Percentiles rank a stretch among this genome's conserved stretches.
These are phyloP conservation scores for Dryadomyces quercus-mongolicae DNA, from an alignment of 2,329 filamentous ascomycete species.

Conservation along the genomic window DNA sequence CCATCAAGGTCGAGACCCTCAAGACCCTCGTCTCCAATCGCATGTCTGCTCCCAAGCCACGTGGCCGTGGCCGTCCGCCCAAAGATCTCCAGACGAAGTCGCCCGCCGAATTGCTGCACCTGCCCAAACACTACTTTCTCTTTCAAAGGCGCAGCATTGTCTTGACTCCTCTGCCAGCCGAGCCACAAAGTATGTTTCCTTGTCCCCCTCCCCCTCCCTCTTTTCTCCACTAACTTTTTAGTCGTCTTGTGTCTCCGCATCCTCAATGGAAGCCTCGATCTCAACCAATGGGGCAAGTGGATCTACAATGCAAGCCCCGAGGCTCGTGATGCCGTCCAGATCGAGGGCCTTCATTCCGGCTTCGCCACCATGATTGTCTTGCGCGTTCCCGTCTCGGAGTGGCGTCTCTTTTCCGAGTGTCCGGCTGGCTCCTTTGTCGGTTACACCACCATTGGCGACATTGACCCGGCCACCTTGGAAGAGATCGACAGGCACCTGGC, in stretches of 20 bases:
- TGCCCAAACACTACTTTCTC: conserved; percentile 10
- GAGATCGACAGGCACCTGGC: conserved; percentile 9
- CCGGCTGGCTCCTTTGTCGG: conserved; percentile 10
- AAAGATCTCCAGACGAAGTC: conserved; percentile 6
- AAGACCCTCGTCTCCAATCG: conserved; percentile 4
- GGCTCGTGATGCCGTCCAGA: conserved; percentile 7
- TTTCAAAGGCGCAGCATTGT: conserved; percentile 10
- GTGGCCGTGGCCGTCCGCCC: conserved; percentile 9
- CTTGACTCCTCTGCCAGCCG: conserved; percentile 6
- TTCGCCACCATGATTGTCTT: conserved; percentile 12
- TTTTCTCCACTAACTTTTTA: neutral
- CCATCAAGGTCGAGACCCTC: conserved; percentile 4
- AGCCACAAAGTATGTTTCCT: conserved; percentile 7
- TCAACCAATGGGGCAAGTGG: conserved; percentile 12
- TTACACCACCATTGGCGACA: conserved; percentile 10
- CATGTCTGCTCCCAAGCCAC: conserved; percentile 6
- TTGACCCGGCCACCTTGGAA: neutral
- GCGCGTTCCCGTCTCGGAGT: conserved; percentile 9
- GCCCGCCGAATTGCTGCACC: conserved; percentile 2
- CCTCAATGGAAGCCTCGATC: conserved; percentile 1
- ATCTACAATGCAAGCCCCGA: conserved; percentile 6
- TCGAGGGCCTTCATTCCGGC: conserved; percentile 10
- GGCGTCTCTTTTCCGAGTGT: conserved; percentile 9
- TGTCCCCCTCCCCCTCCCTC: neutral
- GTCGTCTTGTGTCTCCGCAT: conserved; percentile 13